Base-by-base conservation (phyloP, 371 early-diverging fungal genomes). In the Coemansia sp. region DNA sequence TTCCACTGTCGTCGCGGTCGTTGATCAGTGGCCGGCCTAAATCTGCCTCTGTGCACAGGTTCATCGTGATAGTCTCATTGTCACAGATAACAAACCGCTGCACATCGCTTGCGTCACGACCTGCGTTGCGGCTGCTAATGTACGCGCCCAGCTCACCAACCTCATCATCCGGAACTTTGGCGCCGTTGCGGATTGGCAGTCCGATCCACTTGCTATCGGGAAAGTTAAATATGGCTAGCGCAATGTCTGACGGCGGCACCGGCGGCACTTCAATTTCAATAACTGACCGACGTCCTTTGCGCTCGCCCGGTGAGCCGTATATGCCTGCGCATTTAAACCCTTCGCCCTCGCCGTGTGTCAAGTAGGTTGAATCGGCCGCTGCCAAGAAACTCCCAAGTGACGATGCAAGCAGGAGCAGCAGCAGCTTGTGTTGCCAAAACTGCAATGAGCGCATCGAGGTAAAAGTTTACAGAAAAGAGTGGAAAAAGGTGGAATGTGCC, bases 311-410 rank as follows among this genome's bases (percentile, higher is more conserved):
- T 5, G 77, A 68, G n/a, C 72, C 72, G 42, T 63, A 77, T 25
- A 77, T 68, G 40, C 77, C 77, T 5, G 77, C 77, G 26, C 77
- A 77, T 57, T 71, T 71, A 52, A 71, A 71, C 40, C 77, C 77
- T 14, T 71, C 77, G 58, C 71, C 71, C 14, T 60, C 64, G 51
- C 67, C 77, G 42, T 77, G 72, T 2, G 68, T 64, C 62, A 77
- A 53, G 28, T 68, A 68, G 48, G 62, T 68, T 12, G 54, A 33
- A 12, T 77, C 77, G 11, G 68, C 77, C 8, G 68, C 47, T 7
- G 25, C 62, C 1, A 9, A 52, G 11, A 42, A 28, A 4, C 48
- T 39, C 28, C 54, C 54, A 14, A 71, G 55, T 2, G 50, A 39
- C 21, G 16, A 14, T 11, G 16, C 47, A 1, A 67, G 44, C 61